These are phyloP conservation scores for Zymoseptoria tritici DNA, from an alignment of 2,329 filamentous ascomycete genomes.

Conservation along the genomic window DNA sequence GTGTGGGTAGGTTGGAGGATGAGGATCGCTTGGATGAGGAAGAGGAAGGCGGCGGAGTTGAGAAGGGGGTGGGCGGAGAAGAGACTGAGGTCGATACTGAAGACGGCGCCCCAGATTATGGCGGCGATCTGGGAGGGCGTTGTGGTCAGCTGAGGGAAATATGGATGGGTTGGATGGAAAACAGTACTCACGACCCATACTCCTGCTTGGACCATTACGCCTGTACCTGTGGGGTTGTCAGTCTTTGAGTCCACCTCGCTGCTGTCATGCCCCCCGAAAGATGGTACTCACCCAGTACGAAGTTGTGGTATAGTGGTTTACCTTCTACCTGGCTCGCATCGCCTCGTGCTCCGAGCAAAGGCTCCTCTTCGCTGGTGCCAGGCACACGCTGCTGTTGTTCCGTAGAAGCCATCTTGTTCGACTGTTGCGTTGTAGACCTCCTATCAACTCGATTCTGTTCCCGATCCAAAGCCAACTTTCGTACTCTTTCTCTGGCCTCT, in stretches of 20 bases:
- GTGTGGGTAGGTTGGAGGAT: conserved; percentile 83
- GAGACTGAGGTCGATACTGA: conserved; percentile 63
- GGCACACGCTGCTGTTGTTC: conserved; percentile 7
- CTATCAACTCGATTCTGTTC: neutral
- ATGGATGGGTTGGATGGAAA: conserved; percentile 32
- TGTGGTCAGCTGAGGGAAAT: neutral
- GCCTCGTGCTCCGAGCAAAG: conserved; percentile 62
- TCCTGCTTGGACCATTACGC: conserved; percentile 70
- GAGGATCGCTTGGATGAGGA: conserved; percentile 72
- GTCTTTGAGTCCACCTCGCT: conserved; percentile 2
- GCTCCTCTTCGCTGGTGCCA: conserved; percentile 54
- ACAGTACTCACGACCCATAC: conserved; percentile 48
- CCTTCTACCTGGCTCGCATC: conserved; percentile 64
- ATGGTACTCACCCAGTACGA: conserved; percentile 59
- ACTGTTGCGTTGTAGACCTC: neutral
- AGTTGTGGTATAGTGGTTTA: conserved; percentile 59
- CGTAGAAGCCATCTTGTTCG: neutral
- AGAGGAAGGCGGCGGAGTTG: conserved; percentile 56
- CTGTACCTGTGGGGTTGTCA: conserved; percentile 58
- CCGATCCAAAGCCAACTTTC: neutral
- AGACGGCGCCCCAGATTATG: conserved; percentile 70
- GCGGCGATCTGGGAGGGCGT: conserved; percentile 49
- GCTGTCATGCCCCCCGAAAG: neutral
- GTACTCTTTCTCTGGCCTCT: neutral
- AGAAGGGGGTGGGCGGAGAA: conserved; percentile 58